phyloP scores from a whole-genome alignment of 495 filamentous ascomycete genomes.

The Podospora fimiseda region DNA sequence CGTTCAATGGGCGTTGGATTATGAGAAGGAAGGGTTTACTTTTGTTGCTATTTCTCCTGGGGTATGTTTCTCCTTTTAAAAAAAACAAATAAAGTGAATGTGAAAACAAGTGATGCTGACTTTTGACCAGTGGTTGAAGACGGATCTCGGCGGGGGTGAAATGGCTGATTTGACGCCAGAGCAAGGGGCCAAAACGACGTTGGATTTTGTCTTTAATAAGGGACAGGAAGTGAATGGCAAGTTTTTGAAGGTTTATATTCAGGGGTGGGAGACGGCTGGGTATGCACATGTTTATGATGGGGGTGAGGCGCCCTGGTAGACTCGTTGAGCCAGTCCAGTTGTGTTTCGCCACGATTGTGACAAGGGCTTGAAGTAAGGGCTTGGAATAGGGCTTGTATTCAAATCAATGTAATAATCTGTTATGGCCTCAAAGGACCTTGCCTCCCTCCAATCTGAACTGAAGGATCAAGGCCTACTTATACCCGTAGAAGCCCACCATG shows the following conservation, averaged over 20 bases:
- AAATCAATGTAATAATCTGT: too few relatives aligned
- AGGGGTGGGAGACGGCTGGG: slow-evolving; percentile 33
- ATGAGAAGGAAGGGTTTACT: slow-evolving; percentile 37
- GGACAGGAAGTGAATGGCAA: slow-evolving; percentile 36
- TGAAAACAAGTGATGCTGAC: not conserved
- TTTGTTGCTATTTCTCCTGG: slow-evolving; percentile 43
- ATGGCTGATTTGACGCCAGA: slow-evolving; percentile 41
- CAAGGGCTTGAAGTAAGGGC: too few relatives aligned
- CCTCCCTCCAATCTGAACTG: too few relatives aligned
- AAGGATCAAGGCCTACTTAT: too few relatives aligned
- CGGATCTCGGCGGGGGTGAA: slow-evolving; percentile 11
- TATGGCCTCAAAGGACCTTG: too few relatives aligned
- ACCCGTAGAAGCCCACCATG: too few relatives aligned
- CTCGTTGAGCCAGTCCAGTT: too few relatives aligned
- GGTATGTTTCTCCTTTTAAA: slow-evolving; percentile 17
- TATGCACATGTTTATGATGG: slow-evolving; percentile 8
- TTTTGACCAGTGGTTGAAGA: slow-evolving; percentile 1
- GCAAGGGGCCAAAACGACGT: slow-evolving; percentile 36
- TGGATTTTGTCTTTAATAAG: slow-evolving; percentile 39
- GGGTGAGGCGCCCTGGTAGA: not conserved
- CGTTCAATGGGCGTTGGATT: slow-evolving; percentile 40
- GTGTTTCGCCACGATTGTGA: too few relatives aligned
- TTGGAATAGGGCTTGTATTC: too few relatives aligned
- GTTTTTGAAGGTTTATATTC: slow-evolving; percentile 39
- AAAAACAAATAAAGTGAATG: not conserved